A percentile compares a stretch with the other conserved stretches of the same genome.
Evolutionary conservation across 202 grass and related monocot species (phyloP).

Genomic region (Zizania palustris): DNA sequence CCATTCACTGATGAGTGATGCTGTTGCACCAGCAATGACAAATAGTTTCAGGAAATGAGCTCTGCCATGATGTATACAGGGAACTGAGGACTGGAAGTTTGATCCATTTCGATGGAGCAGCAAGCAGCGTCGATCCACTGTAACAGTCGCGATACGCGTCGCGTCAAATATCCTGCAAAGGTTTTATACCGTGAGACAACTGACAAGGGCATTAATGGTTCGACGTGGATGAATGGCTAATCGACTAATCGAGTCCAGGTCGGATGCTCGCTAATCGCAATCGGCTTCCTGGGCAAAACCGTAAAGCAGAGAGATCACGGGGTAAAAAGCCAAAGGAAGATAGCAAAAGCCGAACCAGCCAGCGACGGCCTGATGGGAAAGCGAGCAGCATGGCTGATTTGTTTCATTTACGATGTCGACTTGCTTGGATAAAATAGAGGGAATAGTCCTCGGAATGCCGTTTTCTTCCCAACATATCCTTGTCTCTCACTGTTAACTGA

Average conservation of each 20-base stretch:
- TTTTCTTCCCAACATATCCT: not conserved
- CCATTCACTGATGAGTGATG: not conserved
- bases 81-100: not conserved
- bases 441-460: not conserved
- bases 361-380: not conserved
- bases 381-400: not conserved
- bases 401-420: not conserved
- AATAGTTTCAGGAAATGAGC: not conserved
- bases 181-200: not conserved
- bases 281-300: not conserved
- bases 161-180: not conserved
- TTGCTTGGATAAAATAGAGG: not conserved
- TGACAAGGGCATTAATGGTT: not conserved
- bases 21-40: not conserved
- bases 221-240: slow-evolving; percentile 17
- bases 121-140: not conserved
- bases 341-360: not conserved
- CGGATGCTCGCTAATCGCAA: not conserved
- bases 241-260: slow-evolving; percentile 25
- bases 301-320: not conserved
- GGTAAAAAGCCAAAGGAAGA: not conserved
- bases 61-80: too few relatives aligned
- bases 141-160: not conserved
- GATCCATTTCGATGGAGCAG: not conserved
- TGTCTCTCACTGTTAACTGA: not conserved